These are phyloP conservation scores for Xylaria curta DNA, from an alignment of 495 filamentous ascomycete genomes.

Conservation along the genomic window DNA sequence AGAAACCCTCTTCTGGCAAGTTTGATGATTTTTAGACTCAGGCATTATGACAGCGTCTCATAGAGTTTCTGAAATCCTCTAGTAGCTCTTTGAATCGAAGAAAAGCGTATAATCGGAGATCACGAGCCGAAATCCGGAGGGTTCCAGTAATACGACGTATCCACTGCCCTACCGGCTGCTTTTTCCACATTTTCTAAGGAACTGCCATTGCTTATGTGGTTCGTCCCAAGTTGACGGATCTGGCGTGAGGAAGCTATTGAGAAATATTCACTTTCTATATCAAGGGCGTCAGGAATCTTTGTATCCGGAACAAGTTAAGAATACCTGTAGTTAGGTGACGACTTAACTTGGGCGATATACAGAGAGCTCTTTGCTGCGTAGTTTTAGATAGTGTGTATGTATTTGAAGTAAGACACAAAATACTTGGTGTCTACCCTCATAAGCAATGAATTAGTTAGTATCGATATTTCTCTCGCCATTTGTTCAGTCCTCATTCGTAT, in stretches of 20 bases:
- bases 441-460: too few relatives aligned
- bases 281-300: background rate
- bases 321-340: background rate
- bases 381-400: background rate
- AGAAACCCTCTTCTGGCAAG: background rate
- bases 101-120: background rate
- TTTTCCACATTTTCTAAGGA: background rate
- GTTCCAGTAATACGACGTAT: background rate
- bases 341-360: background rate
- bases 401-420: background rate
- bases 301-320: background rate
- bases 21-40: background rate
- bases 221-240: background rate
- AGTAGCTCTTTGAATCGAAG: background rate
- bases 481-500: too few relatives aligned
- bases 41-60: background rate
- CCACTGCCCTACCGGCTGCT: background rate
- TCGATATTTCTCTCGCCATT: too few relatives aligned
- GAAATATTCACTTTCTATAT: background rate
- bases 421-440: background rate
- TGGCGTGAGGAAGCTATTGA: background rate
- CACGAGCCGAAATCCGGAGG: background rate
- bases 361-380: too few relatives aligned
- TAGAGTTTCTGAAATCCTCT: background rate
- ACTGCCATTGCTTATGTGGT: background rate